A percentile compares a stretch with the other conserved stretches of the same genome.
Evolutionary conservation across 441 rosid species (phyloP).

Genomic region (Adansonia gregorii): DNA sequence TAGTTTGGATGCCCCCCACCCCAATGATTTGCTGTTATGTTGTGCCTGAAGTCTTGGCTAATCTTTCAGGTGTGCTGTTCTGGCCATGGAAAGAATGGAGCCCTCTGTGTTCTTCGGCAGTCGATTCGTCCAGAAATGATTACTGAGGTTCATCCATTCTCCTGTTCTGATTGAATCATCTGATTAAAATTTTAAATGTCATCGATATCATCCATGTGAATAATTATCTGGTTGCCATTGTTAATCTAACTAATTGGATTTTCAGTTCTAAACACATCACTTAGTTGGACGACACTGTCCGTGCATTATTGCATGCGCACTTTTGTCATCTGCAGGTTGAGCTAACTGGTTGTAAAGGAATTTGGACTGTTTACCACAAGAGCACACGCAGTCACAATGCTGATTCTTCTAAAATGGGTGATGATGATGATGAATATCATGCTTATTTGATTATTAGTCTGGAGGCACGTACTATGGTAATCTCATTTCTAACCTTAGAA

Average conservation of each 20-base stretch:
- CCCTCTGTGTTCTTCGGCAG: conserved; percentile 89
- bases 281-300: conserved; percentile 6
- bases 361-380: conserved; percentile 99
- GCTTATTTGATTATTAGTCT: conserved; percentile 97
- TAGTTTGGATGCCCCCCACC: not conserved
- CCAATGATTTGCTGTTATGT: conserved; percentile 11
- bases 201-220: not conserved
- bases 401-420: conserved; percentile 74
- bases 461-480: conserved; percentile 97
- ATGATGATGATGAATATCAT: conserved; percentile 89
- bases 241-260: conserved; percentile 8
- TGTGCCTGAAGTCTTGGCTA: conserved; percentile 26
- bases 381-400: conserved; percentile 72
- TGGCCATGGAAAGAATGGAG: conserved; percentile 98
- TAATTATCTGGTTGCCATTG: not conserved
- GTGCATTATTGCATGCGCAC: not conserved
- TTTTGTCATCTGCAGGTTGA: conserved; percentile 67
- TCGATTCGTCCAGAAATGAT: conserved; percentile 98
- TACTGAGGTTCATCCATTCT: conserved; percentile 72
- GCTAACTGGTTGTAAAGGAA: conserved; percentile 95
- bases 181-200: conserved; percentile 18
- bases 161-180: conserved; percentile 23
- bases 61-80: conserved; percentile 91
- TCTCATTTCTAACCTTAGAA: conserved; percentile 22
- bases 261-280: conserved; percentile 3